Evolutionary conservation across 139 green algal genomes (phyloP).

Genomic region (Ettlia oleoabundans): DNA sequence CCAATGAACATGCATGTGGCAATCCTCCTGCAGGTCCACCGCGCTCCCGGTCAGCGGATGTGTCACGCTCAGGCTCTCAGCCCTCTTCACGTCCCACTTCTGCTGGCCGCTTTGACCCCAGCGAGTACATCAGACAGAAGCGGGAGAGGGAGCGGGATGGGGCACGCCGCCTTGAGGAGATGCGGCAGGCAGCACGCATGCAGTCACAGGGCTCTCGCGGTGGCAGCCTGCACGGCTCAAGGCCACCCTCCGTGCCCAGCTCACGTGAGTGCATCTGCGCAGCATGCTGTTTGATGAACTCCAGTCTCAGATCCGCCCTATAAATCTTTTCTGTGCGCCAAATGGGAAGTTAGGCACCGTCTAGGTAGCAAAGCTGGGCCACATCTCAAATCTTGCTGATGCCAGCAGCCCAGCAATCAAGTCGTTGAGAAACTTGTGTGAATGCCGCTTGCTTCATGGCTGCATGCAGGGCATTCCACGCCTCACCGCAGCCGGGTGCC

Average conservation of each 20-base stretch:
- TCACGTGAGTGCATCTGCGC: constrained; percentile 23
- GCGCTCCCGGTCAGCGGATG: constrained; percentile 15
- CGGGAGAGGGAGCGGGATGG: constrained; percentile 28
- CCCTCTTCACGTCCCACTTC: constrained; percentile 24
- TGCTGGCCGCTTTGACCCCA: constrained; percentile 77
- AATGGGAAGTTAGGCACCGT: too few species aligned
- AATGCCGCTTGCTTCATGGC: neutral
- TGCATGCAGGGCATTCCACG: constrained; percentile 37
- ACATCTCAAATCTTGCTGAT: too few species aligned
- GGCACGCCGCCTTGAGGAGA: constrained; percentile 24
- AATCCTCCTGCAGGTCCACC: constrained; percentile 10
- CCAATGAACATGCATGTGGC: too few species aligned
- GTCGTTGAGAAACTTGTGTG: too few species aligned
- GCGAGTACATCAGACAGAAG: constrained; percentile 70
- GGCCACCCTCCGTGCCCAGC: neutral
- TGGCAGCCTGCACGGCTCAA: neutral
- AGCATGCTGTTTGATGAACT: too few species aligned
- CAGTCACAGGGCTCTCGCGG: neutral
- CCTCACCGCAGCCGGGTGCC: constrained; percentile 48
- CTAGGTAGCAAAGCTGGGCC: too few species aligned
- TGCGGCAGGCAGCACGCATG: constrained; percentile 21
- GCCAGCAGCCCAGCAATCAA: too few species aligned
- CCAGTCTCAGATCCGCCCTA: too few species aligned
- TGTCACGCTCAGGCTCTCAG: neutral
- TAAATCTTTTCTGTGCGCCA: too few species aligned